Percentiles rank a stretch among this genome's conserved stretches.
Evolutionary conservation across 495 filamentous ascomycete species (phyloP).

Genomic region (Podospora conica): DNA sequence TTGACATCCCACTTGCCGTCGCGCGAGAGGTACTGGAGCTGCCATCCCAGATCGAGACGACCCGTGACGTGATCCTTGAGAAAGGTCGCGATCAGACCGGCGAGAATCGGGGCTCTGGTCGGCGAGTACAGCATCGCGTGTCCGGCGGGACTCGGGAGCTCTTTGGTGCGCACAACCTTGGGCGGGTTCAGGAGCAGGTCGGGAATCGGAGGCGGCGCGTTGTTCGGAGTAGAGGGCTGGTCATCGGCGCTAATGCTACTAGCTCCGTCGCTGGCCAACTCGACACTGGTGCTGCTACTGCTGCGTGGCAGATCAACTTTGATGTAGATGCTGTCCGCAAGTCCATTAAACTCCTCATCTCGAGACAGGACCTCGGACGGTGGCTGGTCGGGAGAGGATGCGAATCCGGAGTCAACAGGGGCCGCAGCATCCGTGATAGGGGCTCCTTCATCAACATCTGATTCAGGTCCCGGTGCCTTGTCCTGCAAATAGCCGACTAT

Average conservation of each 20-base stretch:
- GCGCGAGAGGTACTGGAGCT: conserved; percentile 75
- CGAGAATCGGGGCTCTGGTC: conserved; percentile 64
- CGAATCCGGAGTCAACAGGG: neutral
- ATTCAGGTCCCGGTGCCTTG: neutral
- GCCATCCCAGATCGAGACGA: conserved; percentile 79
- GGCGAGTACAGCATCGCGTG: conserved; percentile 83
- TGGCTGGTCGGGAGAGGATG: neutral
- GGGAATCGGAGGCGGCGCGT: conserved; percentile 32
- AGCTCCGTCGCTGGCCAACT: neutral
- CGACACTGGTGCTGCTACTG: neutral
- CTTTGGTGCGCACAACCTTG: conserved; percentile 59
- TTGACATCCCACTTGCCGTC: conserved; percentile 98
- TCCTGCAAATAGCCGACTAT: conserved; percentile 40
- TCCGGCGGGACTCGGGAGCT: conserved; percentile 71
- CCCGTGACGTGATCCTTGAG: conserved; percentile 66
- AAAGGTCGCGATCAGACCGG: conserved; percentile 78
- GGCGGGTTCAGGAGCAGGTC: conserved; percentile 34
- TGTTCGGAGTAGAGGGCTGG: conserved; percentile 26
- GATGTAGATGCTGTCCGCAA: neutral
- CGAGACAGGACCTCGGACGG: neutral
- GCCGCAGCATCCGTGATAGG: neutral
- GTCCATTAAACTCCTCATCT: neutral
- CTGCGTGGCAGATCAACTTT: neutral
- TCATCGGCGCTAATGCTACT: neutral
- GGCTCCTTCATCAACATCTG: neutral